These are phyloP conservation scores for Lippia alba DNA, from an alignment of 305 asterid species.

Conservation along the genomic window DNA sequence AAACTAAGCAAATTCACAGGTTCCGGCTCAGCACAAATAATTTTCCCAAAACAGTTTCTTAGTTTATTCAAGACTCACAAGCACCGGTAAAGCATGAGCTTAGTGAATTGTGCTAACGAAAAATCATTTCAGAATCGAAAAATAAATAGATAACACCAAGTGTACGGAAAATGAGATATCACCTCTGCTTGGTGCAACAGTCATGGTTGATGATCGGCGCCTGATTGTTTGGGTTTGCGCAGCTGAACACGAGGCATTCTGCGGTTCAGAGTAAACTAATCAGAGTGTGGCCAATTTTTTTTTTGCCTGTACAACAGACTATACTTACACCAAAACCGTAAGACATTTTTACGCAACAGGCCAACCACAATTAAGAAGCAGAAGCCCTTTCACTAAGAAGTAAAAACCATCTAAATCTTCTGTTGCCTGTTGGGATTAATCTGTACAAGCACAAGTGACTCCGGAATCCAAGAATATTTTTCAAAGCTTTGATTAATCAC, in stretches of 20 bases:
- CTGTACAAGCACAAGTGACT: slow-evolving; percentile 5
- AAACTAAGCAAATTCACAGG: too few species aligned
- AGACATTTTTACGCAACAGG: background rate
- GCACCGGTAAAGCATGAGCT: background rate
- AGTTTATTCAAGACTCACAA: background rate
- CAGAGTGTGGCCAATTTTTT: too few species aligned
- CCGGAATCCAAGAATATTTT: background rate
- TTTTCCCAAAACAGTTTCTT: background rate
- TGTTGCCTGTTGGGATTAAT: background rate
- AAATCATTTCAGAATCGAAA: background rate
- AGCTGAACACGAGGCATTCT: slow-evolving; percentile 75
- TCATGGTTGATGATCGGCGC: slow-evolving; percentile 75
- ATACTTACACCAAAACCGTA: background rate
- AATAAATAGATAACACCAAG: slow-evolving; percentile 20
- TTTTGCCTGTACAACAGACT: background rate
- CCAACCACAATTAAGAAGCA: background rate
- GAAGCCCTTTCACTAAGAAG: background rate
- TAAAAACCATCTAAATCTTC: background rate
- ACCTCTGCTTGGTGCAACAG: slow-evolving; percentile 85
- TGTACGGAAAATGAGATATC: slow-evolving; percentile 15
- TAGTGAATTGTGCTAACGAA: background rate
- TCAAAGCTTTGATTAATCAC: slow-evolving; percentile 1
- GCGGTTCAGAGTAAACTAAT: slow-evolving; percentile 32
- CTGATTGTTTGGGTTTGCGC: slow-evolving; percentile 82
- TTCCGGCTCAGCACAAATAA: background rate